A percentile compares a stretch with the other conserved stretches of the same genome.
Conservation (phyloP, 106 monocot species). For the Dendrobium catenatum region DNA sequence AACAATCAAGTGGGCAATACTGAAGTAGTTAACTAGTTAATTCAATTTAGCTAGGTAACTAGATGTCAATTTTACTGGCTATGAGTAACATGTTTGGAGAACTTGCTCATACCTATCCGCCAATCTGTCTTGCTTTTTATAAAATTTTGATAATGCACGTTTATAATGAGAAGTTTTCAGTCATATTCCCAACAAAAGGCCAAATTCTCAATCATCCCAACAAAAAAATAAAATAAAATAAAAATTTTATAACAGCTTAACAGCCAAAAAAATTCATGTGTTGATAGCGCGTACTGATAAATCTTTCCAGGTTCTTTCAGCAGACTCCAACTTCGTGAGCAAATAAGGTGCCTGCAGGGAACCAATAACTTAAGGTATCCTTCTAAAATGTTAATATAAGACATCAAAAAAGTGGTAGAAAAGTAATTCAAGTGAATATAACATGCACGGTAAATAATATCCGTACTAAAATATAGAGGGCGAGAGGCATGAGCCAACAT, state of each 20-base stretch:
- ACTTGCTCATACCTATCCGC: neutral
- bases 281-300: slow-evolving; percentile 60
- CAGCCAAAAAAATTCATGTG: neutral
- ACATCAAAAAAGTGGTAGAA: neutral
- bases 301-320: slow-evolving; percentile 94
- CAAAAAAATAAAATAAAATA: too few relatives aligned
- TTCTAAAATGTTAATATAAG: neutral
- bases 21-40: neutral
- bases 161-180: neutral
- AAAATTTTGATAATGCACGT: neutral
- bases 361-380: neutral
- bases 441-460: neutral
- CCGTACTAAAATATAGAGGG: neutral
- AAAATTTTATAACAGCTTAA: neutral
- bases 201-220: neutral
- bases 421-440: neutral
- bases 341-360: slow-evolving; percentile 71
- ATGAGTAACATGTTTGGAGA: neutral
- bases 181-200: neutral
- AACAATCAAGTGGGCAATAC: too few relatives aligned
- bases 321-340: slow-evolving; percentile 82
- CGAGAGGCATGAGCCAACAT: neutral
- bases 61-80: neutral
- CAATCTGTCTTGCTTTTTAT: neutral
- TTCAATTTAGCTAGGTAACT: neutral